Evolutionary conservation across 768 basidiomycete genomes (phyloP), one percentile per base, ranked within the genome.

Genomic region (Suillus cothurnatus): DNA sequence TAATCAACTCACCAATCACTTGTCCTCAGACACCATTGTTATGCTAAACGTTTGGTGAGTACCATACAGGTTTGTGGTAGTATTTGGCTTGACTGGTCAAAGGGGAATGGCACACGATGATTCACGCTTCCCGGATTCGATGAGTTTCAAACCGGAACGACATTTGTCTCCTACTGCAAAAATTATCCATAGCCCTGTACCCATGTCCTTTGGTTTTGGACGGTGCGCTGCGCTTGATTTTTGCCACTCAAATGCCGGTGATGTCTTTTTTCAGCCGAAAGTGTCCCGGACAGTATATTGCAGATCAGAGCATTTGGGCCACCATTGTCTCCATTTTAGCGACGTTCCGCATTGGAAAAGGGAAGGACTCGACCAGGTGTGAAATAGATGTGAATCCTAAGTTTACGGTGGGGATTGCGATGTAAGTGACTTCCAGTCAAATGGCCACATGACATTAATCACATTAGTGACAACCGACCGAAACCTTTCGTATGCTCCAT

Each of bases 71-170:
- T 8, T 32, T 52, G 23, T 15, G 38, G 12, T 19, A 1, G 6
- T 2, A 14, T 12, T 32, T 55, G 34, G 19, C 21, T 38, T 69
- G 47, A 75, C 3, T 28, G 28, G 6, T 32, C 3, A 11, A 39
- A 84, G 82, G 81, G 80, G 76, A 7, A 81, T 83, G 41, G 76
- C 81, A 21, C 86, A 85, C 62, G 84, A 89, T 69, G 80, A 81
- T 61, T 72, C 68, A 3, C 36, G 36, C 9, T 12, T 36, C 36
- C 36, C 12, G 36, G 36, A 38, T 38, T 38, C 12, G 12, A 12
- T 38, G 36, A 38, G 36, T 14, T 38, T 38, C 36, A 38, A 38
- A 14, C 36, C 36, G 12, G 36, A 38, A 38, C 36, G 36, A 14
- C 86, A 85, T 75, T 70, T 38, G 1, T 38, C 8, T 6, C 32